Base-by-base conservation (phyloP, 1,284 basidiomycete genomes). In the Agroathelia rolfsii region DNA sequence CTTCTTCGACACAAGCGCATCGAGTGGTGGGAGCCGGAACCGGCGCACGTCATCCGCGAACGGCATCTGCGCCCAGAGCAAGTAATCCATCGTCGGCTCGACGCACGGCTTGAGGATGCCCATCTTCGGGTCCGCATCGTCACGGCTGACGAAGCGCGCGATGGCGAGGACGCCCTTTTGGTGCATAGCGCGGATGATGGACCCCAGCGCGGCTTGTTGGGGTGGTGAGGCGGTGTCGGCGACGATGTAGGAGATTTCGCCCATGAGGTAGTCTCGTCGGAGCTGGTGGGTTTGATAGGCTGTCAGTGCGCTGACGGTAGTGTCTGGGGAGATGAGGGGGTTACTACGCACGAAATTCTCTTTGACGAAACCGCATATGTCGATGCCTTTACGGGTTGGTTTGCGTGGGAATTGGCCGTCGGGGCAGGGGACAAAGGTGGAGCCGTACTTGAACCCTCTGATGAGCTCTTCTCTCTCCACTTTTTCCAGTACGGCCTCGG, bases 1-100 rank as follows among this genome's bases (percentile, higher is more conserved):
- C 23, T 78, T 79, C 47, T 76, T 84, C 29, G 76, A 81, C 41
- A 83, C 61, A 20, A 94, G 67, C 7, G 69, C 69, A 24, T 80
- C 76, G 22, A 97, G 66, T 0, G 87, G 87, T 0, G 83, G 76
- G 51, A 97, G 96, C 7, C 74, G 78, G 53, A 89, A 90, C 41
- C 76, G 80, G 39, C 88, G 74, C 34, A 93, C 65, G 47, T 98
- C 94, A 49, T 97, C 92, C 3, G 89, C 86, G 49, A 96, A 97
- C 0, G 94, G 94, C 65, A 95, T 76, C 61, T 80, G 78, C 14
- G 75, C 71, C 84, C 83, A 93, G 32, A 88, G 64, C 41, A 93
- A 62, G 50, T 76, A 83, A 43, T 93, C 86, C 5, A 84, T 67
- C 21, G 74, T 66, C 2, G 75, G 69, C 43, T 76, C 75, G 6